Percentiles rank a stretch among this genome's conserved stretches.
Evolutionary conservation across 2,329 filamentous ascomycete species (phyloP).

Genomic region (Neofusicoccum ribis): DNA sequence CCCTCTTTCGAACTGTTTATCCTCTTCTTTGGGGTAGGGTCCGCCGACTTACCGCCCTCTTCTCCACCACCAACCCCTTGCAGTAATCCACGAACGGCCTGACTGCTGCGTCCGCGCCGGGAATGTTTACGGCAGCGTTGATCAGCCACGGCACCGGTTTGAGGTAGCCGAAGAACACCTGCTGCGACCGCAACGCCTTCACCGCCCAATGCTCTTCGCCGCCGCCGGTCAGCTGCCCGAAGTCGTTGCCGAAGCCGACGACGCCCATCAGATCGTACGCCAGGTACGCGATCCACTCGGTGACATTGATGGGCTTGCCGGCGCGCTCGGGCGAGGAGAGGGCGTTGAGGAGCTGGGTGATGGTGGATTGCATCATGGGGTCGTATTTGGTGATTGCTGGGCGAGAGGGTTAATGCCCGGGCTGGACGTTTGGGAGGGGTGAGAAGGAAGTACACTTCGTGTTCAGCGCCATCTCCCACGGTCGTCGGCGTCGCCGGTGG

Average conservation of each 20-base stretch:
- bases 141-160: constrained; percentile 12
- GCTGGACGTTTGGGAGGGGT: neutral
- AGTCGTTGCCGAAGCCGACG: constrained; percentile 43
- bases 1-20: no score
- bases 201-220: constrained; percentile 45
- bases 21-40: no score
- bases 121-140: neutral
- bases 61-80: constrained; percentile 8
- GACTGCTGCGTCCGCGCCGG: neutral
- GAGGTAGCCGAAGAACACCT: neutral
- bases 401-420: no score
- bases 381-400: neutral
- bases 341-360: neutral
- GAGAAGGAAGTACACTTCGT: constrained; percentile 21
- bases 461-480: constrained; percentile 37
- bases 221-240: constrained; percentile 43
- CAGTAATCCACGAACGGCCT: constrained; percentile 3
- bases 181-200: constrained; percentile 37
- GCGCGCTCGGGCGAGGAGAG: constrained; percentile 42
- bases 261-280: constrained; percentile 54
- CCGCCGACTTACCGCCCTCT: neutral
- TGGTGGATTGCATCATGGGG: neutral
- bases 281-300: constrained; percentile 41
- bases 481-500: constrained; percentile 33
- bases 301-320: constrained; percentile 29